Evolutionary conservation across 257 asterid species (phyloP), one percentile per base, ranked within the genome.

Genomic region (Galeopsis tetrahit): DNA sequence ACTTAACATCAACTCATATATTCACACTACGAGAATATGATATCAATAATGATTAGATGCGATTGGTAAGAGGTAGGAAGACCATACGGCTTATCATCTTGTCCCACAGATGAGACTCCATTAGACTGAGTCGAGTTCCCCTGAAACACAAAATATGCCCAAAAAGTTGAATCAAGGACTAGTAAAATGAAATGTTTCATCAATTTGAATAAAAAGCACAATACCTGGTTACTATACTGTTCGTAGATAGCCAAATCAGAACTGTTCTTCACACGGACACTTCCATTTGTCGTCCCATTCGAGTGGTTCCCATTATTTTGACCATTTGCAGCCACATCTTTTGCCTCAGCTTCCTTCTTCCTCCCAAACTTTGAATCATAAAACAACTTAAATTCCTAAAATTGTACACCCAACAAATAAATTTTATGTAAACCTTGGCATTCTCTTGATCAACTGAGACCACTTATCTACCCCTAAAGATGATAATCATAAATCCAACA

Each of bases 331-430:
- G 82, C 79, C n/a, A 10, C 79, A 78, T 80, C 87, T 53, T 82
- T 76, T 39, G 49, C 68, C 77, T 85, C 82, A 2, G 70, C 72
- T 70, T 66, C 77, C 76, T 71, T 91, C 90, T 90, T 94, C 90
- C 96, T 89, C 96, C 98, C 98, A 86, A 94, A 91, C 93, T 94
- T 89, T 33, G 83, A 77, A 75, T 93, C 98, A 84, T 94, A 91
- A 76, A 80, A 89, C 80, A 88, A 82, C 89, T 93, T 88, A 83
- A 93, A 93, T 80, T 93, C 95, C 96, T 94, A 83, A 70, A 49
- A 81, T 79, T 8, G 80, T 60, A 68, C 73, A 79, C 70, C 71
- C 77, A 77, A 68, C 66, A 75, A 75, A 78, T 70, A 64, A 82
- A 71, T 36, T 63, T 81, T 39, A 70, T 44, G 72, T 76, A 76